phyloP scores from a whole-genome alignment of 1,284 basidiomycete genomes.

The Malassezia yamatoensis region DNA sequence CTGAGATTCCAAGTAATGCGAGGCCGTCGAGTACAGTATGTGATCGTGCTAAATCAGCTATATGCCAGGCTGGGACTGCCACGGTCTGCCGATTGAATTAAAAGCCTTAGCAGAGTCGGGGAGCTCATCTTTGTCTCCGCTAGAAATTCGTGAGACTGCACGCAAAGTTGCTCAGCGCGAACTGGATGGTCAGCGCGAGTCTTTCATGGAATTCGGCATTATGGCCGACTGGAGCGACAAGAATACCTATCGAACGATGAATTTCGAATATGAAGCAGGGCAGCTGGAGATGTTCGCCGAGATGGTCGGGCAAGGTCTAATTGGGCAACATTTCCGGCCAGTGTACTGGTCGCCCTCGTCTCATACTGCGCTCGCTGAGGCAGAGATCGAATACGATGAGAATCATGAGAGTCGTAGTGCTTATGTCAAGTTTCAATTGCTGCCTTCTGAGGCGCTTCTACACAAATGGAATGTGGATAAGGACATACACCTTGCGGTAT shows the following conservation, averaged over 20 bases:
- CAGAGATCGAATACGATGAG: slow-evolving; percentile 82
- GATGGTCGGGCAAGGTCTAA: slow-evolving; percentile 70
- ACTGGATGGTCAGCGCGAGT: slow-evolving; percentile 64
- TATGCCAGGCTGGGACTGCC: slow-evolving; percentile 96
- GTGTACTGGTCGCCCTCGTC: slow-evolving; percentile 95
- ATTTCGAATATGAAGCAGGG: slow-evolving; percentile 74
- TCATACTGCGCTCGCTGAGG: slow-evolving; percentile 84
- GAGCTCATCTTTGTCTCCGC: slow-evolving; percentile 51
- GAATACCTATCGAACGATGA: slow-evolving; percentile 61
- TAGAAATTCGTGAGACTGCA: slow-evolving; percentile 64
- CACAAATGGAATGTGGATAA: slow-evolving; percentile 12
- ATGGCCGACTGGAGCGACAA: slow-evolving; percentile 79
- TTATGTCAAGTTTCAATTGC: slow-evolving; percentile 65
- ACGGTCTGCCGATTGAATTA: slow-evolving; percentile 73
- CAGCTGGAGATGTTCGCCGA: slow-evolving; percentile 76
- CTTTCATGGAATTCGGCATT: slow-evolving; percentile 73
- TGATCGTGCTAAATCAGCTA: neutral
- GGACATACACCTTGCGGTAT: slow-evolving; percentile 63
- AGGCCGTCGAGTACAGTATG: slow-evolving; percentile 71
- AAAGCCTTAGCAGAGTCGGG: slow-evolving; percentile 43
- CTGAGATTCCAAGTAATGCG: slow-evolving; percentile 74
- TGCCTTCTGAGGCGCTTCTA: slow-evolving; percentile 10
- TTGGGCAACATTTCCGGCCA: slow-evolving; percentile 76
- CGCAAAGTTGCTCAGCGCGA: slow-evolving; percentile 64
- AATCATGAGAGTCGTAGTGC: slow-evolving; percentile 77